Conservation (phyloP, 352 stramenopile genomes). For the Globisporangium lucens region DNA sequence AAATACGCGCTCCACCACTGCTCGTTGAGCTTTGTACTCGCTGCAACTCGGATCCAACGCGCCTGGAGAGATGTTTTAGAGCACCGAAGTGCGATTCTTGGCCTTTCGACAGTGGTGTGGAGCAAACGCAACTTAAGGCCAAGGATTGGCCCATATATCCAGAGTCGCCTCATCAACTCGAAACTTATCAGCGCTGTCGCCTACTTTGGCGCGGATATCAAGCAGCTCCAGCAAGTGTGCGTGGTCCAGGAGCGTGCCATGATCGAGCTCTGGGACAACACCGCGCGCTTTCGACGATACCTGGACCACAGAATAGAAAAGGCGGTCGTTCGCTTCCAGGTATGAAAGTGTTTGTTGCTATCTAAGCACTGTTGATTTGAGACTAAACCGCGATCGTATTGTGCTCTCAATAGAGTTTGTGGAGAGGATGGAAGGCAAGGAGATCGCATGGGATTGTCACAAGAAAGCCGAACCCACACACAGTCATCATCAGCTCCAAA, state of each 20-base stretch:
- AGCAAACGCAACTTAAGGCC: neutral
- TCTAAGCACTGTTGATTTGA: neutral
- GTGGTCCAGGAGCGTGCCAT: slow-evolving; percentile 45
- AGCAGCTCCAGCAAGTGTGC: slow-evolving; percentile 43
- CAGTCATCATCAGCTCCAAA: neutral
- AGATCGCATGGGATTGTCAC: neutral
- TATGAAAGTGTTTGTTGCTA: neutral
- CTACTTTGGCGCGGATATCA: slow-evolving; percentile 28
- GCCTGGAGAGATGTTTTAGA: slow-evolving; percentile 21
- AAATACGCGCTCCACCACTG: slow-evolving; percentile 16
- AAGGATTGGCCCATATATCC: too few relatives aligned
- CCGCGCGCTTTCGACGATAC: slow-evolving; percentile 15
- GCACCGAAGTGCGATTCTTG: slow-evolving; percentile 5
- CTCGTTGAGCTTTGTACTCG: neutral
- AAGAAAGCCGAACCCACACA: neutral
- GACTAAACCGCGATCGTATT: neutral
- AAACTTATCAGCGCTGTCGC: slow-evolving; percentile 8
- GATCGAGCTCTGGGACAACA: slow-evolving; percentile 22
- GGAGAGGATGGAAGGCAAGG: slow-evolving; percentile 12
- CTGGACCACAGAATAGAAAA: slow-evolving; percentile 9
- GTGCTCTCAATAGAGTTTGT: slow-evolving; percentile 14
- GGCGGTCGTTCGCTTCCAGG: slow-evolving; percentile 26
- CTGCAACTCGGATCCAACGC: slow-evolving; percentile 22
- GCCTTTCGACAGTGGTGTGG: neutral
- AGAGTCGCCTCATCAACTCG: neutral